Percentiles rank a stretch among this genome's conserved stretches.
Evolutionary conservation across 2,329 filamentous ascomycete genomes (phyloP).

Genomic region (Colletotrichum paranaense): DNA sequence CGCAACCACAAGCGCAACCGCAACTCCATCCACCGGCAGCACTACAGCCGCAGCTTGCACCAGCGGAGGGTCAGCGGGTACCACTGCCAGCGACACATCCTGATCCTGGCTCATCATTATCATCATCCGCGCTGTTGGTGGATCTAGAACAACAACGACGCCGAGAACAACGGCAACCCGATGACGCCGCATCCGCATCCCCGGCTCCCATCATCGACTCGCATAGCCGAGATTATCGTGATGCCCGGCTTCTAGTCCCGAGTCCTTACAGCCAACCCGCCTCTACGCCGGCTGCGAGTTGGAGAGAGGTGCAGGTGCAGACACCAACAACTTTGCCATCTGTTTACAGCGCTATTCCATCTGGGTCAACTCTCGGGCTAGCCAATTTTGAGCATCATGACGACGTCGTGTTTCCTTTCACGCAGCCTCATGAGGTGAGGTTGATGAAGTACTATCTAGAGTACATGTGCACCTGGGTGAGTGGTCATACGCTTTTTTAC

Average conservation of each 20-base stretch:
- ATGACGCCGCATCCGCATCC: neutral
- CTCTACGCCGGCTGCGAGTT: conserved; percentile 6
- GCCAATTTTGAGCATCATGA: conserved; percentile 32
- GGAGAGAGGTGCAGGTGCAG: conserved; percentile 26
- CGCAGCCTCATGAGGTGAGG: conserved; percentile 38
- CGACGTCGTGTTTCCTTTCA: conserved; percentile 37
- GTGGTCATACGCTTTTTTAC: neutral
- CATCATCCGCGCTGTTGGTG: no score
- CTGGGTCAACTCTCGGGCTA: conserved; percentile 2
- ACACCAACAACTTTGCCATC: neutral
- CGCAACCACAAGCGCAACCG: no score
- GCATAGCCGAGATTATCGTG: neutral
- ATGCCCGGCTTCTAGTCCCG: neutral
- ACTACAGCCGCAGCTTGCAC: neutral
- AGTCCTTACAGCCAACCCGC: neutral
- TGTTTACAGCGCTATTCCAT: conserved; percentile 13
- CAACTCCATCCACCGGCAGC: no score
- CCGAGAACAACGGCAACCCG: neutral
- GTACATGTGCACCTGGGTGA: conserved; percentile 44
- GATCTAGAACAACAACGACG: no score
- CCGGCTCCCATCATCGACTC: neutral
- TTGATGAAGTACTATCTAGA: conserved; percentile 43
- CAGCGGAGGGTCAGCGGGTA: neutral
- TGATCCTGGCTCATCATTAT: no score
- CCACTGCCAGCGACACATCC: neutral